Base-by-base conservation (phyloP, 2,329 filamentous ascomycete genomes). In the Fusarium gaditjirri region DNA sequence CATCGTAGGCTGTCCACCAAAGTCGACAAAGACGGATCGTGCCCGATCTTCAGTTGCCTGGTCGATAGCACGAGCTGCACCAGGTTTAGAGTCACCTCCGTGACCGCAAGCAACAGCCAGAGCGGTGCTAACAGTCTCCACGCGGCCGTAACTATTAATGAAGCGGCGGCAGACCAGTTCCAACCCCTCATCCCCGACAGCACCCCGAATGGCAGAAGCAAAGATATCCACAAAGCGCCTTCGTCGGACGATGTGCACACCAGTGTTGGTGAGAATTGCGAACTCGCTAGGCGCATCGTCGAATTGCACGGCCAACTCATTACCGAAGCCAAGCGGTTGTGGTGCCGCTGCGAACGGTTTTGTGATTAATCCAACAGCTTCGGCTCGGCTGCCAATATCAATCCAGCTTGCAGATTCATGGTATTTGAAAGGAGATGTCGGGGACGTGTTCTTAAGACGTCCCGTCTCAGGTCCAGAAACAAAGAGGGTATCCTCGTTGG, bases 251-350 rank as follows among this genome's bases (percentile, higher is more conserved):
- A 97, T 88, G 76, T 98, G 94, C 58, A 99, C 90, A 6, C 96
- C 96, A 19, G 90, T 94, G 76, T 96, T 97, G 36, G 96, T 98
- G 59, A 99, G 86, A 50, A 99, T 90, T 2, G 95, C 96, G 71
- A 98, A 91, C 78, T 99, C 95, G 55, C 92, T 90, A 0, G 92
- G 88, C 0, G 91, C 86, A 66, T 93, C 88, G 77, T 99, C 96
- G 76, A 96, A 99, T 76, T 99, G 97, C n/a, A 97, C 92, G 3
- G 96, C 94, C 61, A 98, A 86, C 82, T 99, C 96, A 75, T 99
- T 99, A 16, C 95, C 95, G 77, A 97, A 98, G 1, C 95, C 95
- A 27, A 90, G 79, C 0, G 93, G 93, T 31, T 89, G 88, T 16
- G 83, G 83, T 1, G 90, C 87, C 14, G 93, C 92, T 21, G 90